These are phyloP conservation scores for Nicotiana undulata DNA, from an alignment of 257 asterid genomes.

Conservation along the genomic window DNA sequence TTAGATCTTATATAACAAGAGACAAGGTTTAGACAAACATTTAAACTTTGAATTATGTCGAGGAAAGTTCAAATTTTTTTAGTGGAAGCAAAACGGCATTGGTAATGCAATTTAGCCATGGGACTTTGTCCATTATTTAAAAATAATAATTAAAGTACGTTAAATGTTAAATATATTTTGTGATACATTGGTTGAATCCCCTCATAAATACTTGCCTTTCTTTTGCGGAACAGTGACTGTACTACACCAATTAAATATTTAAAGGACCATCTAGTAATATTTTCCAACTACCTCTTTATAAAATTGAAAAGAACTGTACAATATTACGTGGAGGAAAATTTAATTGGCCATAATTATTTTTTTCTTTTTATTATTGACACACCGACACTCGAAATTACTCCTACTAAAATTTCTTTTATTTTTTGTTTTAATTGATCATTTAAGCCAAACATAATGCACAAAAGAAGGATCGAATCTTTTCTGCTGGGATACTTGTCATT, in stretches of 20 bases:
- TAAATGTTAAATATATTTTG: neutral
- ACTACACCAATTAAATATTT: slow-evolving; percentile 12
- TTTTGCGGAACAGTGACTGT: slow-evolving; percentile 5
- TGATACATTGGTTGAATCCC: slow-evolving; percentile 6
- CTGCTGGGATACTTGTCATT: neutral
- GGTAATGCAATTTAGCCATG: neutral
- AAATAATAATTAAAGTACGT: neutral
- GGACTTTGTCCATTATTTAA: neutral
- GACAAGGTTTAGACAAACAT: neutral
- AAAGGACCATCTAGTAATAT: slow-evolving; percentile 28
- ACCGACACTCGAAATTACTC: slow-evolving; percentile 15
- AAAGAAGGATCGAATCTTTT: neutral
- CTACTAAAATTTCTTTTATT: neutral
- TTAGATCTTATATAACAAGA: neutral
- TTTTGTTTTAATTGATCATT: neutral
- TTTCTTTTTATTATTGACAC: slow-evolving; percentile 2
- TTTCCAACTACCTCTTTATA: slow-evolving; percentile 24
- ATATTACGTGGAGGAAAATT: slow-evolving; percentile 16
- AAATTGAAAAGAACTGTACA: slow-evolving; percentile 16
- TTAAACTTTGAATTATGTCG: neutral
- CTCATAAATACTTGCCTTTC: slow-evolving; percentile 2
- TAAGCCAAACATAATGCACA: neutral
- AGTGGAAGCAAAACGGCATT: slow-evolving; percentile 27
- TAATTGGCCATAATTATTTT: slow-evolving; percentile 7
- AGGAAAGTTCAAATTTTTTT: neutral